Conservation (phyloP, 78 protist species). For the Dictyostelium capitatum region DNA sequence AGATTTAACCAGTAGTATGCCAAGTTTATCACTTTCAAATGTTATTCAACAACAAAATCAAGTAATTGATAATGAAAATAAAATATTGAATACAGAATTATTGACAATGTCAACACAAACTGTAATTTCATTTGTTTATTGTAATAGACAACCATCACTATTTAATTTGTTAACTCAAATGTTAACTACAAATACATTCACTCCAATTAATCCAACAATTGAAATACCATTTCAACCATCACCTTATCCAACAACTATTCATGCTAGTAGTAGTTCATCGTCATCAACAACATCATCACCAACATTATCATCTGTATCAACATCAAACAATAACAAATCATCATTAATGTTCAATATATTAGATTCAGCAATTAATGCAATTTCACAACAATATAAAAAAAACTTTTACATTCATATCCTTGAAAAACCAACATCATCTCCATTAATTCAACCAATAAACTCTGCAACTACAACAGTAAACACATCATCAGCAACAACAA, state of each 20-base stretch:
- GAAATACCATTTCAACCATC: constrained; percentile 50
- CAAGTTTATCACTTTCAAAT: neutral
- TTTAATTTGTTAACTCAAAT: constrained; percentile 63
- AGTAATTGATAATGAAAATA: neutral
- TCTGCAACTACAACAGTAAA: neutral
- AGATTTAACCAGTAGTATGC: neutral
- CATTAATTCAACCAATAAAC: neutral
- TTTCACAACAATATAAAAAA: constrained; percentile 50
- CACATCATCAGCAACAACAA: neutral
- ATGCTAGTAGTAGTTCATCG: neutral
- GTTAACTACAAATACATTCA: constrained; percentile 65
- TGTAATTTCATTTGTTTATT: constrained; percentile 61
- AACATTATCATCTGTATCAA: neutral
- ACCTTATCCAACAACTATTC: neutral
- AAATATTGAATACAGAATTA: constrained; percentile 8
- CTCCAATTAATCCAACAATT: constrained; percentile 40
- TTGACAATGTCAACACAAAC: constrained; percentile 36
- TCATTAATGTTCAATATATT: constrained; percentile 59
- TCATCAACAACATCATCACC: neutral
- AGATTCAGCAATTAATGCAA: constrained; percentile 45
- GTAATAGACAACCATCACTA: constrained; percentile 55
- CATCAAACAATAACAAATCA: neutral
- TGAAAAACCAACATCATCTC: constrained; percentile 1
- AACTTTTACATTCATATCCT: constrained; percentile 58
- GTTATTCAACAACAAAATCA: neutral